These are phyloP conservation scores for Corymbia maculata DNA, from an alignment of 345 rosid genomes.

Conservation along the genomic window DNA sequence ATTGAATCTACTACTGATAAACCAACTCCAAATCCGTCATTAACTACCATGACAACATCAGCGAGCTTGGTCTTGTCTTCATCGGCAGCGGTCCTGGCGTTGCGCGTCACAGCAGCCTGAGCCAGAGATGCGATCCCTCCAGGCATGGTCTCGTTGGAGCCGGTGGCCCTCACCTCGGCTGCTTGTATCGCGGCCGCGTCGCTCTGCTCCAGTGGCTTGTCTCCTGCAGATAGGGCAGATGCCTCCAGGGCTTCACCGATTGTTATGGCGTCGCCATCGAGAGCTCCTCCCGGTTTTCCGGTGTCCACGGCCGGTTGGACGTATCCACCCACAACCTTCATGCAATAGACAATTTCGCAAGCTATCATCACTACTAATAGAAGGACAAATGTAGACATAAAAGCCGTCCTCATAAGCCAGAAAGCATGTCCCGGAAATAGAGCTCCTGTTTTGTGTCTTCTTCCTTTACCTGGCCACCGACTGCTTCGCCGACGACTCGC, in stretches of 20 bases:
- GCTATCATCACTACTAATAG: background rate
- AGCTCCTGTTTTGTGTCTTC: background rate
- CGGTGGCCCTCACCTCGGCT: slow-evolving; percentile 80
- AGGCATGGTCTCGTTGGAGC: slow-evolving; percentile 43
- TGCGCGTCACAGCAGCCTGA: slow-evolving; percentile 66
- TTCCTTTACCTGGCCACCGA: slow-evolving; percentile 21
- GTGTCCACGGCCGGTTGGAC: background rate
- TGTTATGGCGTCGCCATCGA: slow-evolving; percentile 11
- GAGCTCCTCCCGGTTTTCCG: background rate
- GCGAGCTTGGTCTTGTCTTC: slow-evolving; percentile 42
- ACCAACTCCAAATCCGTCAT: background rate
- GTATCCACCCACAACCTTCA: background rate
- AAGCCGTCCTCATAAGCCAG: background rate
- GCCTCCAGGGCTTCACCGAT: slow-evolving; percentile 80
- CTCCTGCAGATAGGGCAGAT: slow-evolving; percentile 53
- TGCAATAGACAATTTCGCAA: background rate
- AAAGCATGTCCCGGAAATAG: background rate
- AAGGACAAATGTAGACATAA: background rate
- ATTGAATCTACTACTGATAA: background rate
- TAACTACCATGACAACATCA: background rate
- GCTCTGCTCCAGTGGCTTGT: slow-evolving; percentile 73
- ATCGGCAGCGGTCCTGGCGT: slow-evolving; percentile 25
- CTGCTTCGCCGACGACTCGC: slow-evolving; percentile 4
- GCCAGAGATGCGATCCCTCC: slow-evolving; percentile 73
- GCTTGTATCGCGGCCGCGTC: slow-evolving; percentile 87